phyloP scores from a whole-genome alignment of 306 rosid species.

The Medicago ruthenica region DNA sequence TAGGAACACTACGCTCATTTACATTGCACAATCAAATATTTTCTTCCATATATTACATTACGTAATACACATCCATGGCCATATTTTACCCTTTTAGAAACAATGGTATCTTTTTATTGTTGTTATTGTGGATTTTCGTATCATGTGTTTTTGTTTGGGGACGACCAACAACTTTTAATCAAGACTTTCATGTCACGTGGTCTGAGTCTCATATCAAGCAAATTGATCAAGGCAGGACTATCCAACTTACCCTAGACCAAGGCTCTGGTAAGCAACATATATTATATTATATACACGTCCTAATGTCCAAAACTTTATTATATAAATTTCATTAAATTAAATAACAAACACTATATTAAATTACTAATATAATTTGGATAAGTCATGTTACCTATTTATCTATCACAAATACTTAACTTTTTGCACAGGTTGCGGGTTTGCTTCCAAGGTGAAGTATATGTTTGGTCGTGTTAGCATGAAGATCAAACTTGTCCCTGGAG shows the following conservation, averaged over 20 bases:
- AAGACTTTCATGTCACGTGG: slow-evolving; percentile 81
- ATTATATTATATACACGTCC: slow-evolving; percentile 18
- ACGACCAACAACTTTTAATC: slow-evolving; percentile 77
- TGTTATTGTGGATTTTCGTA: slow-evolving; percentile 44
- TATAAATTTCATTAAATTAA: background rate
- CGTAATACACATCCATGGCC: slow-evolving; percentile 39
- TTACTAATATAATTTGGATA: background rate
- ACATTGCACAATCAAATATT: slow-evolving; percentile 38
- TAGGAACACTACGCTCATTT: slow-evolving; percentile 23
- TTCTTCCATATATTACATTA: background rate
- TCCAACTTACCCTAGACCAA: slow-evolving; percentile 85
- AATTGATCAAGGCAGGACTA: slow-evolving; percentile 77
- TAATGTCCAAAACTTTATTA: background rate
- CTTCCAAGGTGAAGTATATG: slow-evolving; percentile 73
- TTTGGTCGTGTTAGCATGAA: slow-evolving; percentile 96
- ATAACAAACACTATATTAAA: background rate
- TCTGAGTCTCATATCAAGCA: slow-evolving; percentile 73
- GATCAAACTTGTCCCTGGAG: slow-evolving; percentile 90
- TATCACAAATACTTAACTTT: background rate
- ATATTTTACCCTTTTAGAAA: slow-evolving; percentile 36
- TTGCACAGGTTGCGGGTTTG: slow-evolving; percentile 82
- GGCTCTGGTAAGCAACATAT: slow-evolving; percentile 62
- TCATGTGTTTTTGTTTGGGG: slow-evolving; percentile 51
- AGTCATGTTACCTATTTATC: background rate
- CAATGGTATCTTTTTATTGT: background rate